Conservation (phyloP, 805 yeast genomes). For the Cyberlindnera mississippiensis region DNA sequence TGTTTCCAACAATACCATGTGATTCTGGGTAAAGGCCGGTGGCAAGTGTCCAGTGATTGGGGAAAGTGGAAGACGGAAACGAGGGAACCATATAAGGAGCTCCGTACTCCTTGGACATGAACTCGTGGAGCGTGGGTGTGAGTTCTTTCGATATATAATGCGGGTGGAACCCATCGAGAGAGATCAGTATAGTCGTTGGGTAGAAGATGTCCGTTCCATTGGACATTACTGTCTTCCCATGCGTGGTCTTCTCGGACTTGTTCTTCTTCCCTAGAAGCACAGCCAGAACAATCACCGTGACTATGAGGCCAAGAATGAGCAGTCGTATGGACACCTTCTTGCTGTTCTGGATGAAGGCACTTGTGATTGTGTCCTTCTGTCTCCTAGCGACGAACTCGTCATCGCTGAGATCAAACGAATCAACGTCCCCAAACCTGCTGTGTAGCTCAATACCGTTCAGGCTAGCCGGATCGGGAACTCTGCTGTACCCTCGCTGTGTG, state of each 20-base stretch:
- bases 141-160: conserved; percentile 61
- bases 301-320: conserved; percentile 9
- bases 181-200: conserved; percentile 77
- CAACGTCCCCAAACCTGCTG: conserved; percentile 15
- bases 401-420: conserved; percentile 28
- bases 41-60: conserved; percentile 87
- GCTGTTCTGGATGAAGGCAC: background rate
- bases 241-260: background rate
- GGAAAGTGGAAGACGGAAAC: conserved; percentile 86
- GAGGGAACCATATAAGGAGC: conserved; percentile 85
- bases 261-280: conserved; percentile 15
- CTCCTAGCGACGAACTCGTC: conserved; percentile 25
- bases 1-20: conserved; percentile 86
- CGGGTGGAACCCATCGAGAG: conserved; percentile 90
- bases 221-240: conserved; percentile 2
- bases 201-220: conserved; percentile 31
- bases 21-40: conserved; percentile 82
- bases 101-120: conserved; percentile 50
- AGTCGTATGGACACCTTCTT: conserved; percentile 8
- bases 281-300: conserved; percentile 19
- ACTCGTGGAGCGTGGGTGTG: conserved; percentile 68
- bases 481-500: conserved; percentile 13
- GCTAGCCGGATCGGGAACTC: conserved; percentile 13
- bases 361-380: conserved; percentile 10
- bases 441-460: conserved; percentile 25